phyloP scores from a whole-genome alignment of 257 asterid genomes.

The Solanum commersonii region DNA sequence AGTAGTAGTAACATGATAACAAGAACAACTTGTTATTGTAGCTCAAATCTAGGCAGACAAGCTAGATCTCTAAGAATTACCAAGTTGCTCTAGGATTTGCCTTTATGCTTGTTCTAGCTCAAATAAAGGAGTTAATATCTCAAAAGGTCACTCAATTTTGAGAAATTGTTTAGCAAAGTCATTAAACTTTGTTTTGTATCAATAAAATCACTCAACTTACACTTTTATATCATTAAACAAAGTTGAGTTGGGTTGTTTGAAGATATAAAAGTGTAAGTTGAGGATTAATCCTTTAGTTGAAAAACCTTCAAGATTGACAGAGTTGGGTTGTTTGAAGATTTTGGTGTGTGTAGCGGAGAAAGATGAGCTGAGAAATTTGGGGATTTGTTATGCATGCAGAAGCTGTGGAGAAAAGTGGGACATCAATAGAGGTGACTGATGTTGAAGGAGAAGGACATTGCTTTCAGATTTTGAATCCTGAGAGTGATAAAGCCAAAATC shows the following conservation, averaged over 20 bases:
- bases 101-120: no score
- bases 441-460: slow-evolving; percentile 11
- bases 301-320: not conserved
- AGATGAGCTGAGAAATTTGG: not conserved
- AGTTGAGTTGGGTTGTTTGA: no score
- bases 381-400: not conserved
- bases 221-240: no score
- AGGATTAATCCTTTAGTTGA: not conserved
- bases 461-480: not conserved
- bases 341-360: not conserved
- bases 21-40: not conserved
- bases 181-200: no score
- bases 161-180: no score
- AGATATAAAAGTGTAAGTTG: no score
- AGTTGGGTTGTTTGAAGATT: not conserved
- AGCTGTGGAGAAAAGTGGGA: not conserved
- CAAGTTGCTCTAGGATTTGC: not conserved
- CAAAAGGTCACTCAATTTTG: no score
- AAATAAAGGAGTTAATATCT: no score
- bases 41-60: not conserved
- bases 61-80: not conserved
- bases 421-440: not conserved
- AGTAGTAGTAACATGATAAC: not conserved
- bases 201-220: no score
- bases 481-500: not conserved